Percentiles rank a stretch among this genome's conserved stretches.
phyloP scores from a whole-genome alignment of 140 eudicot species.

The Oenanthe javanica region DNA sequence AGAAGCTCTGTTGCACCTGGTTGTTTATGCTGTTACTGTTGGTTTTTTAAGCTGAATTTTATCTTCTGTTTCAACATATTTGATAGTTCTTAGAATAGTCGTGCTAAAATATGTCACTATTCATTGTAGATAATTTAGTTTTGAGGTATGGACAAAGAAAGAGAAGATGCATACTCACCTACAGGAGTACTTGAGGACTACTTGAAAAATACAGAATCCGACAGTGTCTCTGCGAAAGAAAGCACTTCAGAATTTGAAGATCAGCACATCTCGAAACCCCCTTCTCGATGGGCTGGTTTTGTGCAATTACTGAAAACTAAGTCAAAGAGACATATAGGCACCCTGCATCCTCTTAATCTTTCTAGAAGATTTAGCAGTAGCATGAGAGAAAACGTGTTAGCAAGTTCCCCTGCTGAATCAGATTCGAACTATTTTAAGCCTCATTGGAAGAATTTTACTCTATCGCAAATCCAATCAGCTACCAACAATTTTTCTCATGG shows the following conservation, averaged over 20 bases:
- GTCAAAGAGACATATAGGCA: conserved; percentile 40
- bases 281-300: conserved; percentile 46
- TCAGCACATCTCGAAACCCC: conserved; percentile 26
- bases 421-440: conserved; percentile 53
- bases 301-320: conserved; percentile 35
- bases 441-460: conserved; percentile 69
- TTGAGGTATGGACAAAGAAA: conserved; percentile 47
- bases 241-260: conserved; percentile 62
- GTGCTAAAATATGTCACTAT: background rate
- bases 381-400: conserved; percentile 31
- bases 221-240: conserved; percentile 52
- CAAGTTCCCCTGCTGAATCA: conserved; percentile 30
- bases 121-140: conserved; percentile 4
- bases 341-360: conserved; percentile 47
- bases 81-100: conserved; percentile 11
- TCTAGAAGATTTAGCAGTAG: conserved; percentile 65
- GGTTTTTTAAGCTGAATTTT: background rate
- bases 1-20: background rate
- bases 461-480: conserved; percentile 66
- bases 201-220: conserved; percentile 52
- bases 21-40: background rate
- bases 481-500: conserved; percentile 73
- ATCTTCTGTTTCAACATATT: background rate
- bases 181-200: conserved; percentile 76
- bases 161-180: conserved; percentile 48